Conservation (phyloP, 805 yeast species). For the Nakazawaea wickerhamii region DNA sequence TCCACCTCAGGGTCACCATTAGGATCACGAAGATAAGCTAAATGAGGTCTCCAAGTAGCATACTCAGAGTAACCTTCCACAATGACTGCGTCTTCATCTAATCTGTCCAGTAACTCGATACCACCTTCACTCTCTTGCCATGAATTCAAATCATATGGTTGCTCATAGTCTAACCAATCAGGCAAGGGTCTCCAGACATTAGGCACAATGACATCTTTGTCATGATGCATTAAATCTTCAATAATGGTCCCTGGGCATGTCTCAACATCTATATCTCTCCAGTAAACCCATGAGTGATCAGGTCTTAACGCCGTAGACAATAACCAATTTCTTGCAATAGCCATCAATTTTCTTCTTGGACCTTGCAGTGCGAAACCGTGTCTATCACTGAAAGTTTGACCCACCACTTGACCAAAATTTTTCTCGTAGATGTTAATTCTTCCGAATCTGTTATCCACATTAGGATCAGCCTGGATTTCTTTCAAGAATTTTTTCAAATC, state of each 20-base stretch:
- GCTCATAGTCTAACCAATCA: constrained; percentile 75
- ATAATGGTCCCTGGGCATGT: constrained; percentile 74
- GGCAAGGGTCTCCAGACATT: constrained; percentile 86
- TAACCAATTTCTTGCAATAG: constrained; percentile 90
- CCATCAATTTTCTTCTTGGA: constrained; percentile 88
- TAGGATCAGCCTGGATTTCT: constrained; percentile 60
- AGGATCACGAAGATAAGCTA: constrained; percentile 89
- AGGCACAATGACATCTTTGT: constrained; percentile 86
- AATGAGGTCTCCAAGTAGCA: constrained; percentile 95
- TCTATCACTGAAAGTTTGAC: constrained; percentile 85
- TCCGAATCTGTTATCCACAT: constrained; percentile 59
- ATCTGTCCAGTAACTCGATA: constrained; percentile 58
- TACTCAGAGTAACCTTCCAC: constrained; percentile 96
- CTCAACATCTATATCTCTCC: constrained; percentile 96
- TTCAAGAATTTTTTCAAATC: constrained; percentile 53
- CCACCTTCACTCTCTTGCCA: constrained; percentile 83
- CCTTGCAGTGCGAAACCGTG: constrained; percentile 96
- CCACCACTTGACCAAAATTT: constrained; percentile 87
- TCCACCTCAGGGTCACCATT: constrained; percentile 89
- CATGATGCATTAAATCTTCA: constrained; percentile 87
- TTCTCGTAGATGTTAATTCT: constrained; percentile 81
- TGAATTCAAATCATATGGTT: constrained; percentile 74
- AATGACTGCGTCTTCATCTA: constrained; percentile 90
- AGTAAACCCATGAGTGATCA: constrained; percentile 88
- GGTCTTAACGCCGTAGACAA: constrained; percentile 80